These are phyloP conservation scores for Allomyces arbusculus DNA, from an alignment of 192 early-diverging fungal species.

Conservation along the genomic window DNA sequence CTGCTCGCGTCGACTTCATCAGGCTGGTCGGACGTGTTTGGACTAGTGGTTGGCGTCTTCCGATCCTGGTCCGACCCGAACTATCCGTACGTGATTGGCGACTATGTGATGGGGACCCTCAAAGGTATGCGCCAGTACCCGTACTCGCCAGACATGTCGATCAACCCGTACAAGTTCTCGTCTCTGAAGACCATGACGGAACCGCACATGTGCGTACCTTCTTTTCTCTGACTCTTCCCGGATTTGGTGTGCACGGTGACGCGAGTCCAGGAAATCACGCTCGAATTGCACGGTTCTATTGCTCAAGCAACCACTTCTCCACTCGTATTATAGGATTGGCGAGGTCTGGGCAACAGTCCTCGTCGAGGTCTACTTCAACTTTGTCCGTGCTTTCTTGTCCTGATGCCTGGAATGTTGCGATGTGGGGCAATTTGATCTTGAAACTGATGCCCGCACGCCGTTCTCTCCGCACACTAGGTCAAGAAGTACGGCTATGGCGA, in stretches of 20 bases:
- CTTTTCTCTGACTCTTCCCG: too few species aligned
- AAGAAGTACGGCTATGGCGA: background rate
- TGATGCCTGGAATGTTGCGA: too few species aligned
- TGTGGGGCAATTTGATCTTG: too few species aligned
- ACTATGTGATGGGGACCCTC: background rate
- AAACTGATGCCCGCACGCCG: too few species aligned
- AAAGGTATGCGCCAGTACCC: conserved; percentile 2
- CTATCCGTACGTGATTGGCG: background rate
- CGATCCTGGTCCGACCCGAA: too few species aligned
- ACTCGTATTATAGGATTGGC: conserved; percentile 6
- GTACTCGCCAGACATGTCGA: background rate
- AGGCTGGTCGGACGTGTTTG: conserved; percentile 2
- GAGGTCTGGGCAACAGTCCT: conserved; percentile 25
- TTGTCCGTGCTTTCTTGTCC: too few species aligned
- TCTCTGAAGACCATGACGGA: conserved; percentile 11
- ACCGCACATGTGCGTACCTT: conserved; percentile 8
- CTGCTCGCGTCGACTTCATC: too few species aligned
- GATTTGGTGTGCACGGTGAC: too few species aligned
- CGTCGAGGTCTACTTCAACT: conserved; percentile 28
- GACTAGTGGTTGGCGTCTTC: background rate
- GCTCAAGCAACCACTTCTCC: too few species aligned
- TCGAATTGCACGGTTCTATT: too few species aligned
- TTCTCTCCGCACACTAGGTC: too few species aligned
- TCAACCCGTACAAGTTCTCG: conserved; percentile 5
- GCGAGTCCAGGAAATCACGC: too few species aligned